Base-by-base conservation (phyloP, 768 basidiomycete genomes). In the Auriscalpium orientale region DNA sequence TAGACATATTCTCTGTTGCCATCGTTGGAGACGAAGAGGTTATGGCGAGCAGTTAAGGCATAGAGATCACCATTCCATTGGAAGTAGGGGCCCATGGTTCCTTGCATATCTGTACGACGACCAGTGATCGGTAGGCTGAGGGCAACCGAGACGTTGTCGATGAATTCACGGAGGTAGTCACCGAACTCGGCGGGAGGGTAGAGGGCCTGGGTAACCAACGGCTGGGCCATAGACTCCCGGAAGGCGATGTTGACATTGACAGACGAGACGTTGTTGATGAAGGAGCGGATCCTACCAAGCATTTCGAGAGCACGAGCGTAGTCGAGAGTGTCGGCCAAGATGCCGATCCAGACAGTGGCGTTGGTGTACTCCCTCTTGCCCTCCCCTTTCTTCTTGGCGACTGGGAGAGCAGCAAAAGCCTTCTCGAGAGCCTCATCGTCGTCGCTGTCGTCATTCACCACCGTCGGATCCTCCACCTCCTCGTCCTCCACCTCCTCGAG, bases 61-160 rank as follows among this genome's bases (percentile, higher is more conserved):
- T 73, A 72, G 54, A 72, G 71, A 11, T 66, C 59, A 6, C 67
- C 49, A 33, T 64, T 66, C 1, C 61, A 58, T 20, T 54, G 15
- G 58, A 76, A 71, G 53, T 72, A 76, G 47, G 70, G 65, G 9
- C 72, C 72, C 8, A 74, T 22, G 1, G 73, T 76, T 9, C 76
- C 75, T 60, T 75, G 71, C 57, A 58, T 66, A 4, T 51, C 38
- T 3, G 69, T 73, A 60, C 64, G 66, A 46, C 49, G 46, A 51
- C 72, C 66, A 52, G 73, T 64, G 44, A 76, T 74, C 6, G 66
- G 67, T 13, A 72, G 66, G 56, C 74, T 60, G 49, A 74, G 76
- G 1, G 70, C 51, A 53, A 67, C 65, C n/a, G 75, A 68, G 37
- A 77, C 53, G 8, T 50, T 53, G 57, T 75, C 67, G 58, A 75